These are phyloP conservation scores for Boletus edulis DNA, from an alignment of 768 basidiomycete genomes.

Conservation along the genomic window DNA sequence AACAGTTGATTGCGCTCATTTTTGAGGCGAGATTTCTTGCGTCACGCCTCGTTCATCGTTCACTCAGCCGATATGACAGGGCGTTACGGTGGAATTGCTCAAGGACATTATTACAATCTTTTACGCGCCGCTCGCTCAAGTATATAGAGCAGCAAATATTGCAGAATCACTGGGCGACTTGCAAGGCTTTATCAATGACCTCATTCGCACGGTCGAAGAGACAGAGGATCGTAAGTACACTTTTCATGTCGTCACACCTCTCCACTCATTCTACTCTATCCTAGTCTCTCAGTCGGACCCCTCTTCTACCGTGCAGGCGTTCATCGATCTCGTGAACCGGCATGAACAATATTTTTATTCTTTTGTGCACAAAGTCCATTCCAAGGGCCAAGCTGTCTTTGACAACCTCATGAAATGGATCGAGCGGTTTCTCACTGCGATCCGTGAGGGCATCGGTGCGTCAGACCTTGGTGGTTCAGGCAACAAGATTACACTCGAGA, in stretches of 20 bases:
- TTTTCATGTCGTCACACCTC: background rate
- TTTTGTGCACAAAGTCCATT: slow-evolving; percentile 98
- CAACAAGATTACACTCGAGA: slow-evolving; percentile 72
- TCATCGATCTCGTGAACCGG: slow-evolving; percentile 89
- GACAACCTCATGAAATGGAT: slow-evolving; percentile 96
- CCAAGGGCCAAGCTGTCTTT: slow-evolving; percentile 93
- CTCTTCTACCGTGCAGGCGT: slow-evolving; percentile 81
- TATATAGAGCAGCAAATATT: slow-evolving; percentile 96
- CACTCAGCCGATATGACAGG: slow-evolving; percentile 44
- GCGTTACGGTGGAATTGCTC: slow-evolving; percentile 89
- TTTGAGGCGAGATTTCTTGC: slow-evolving; percentile 71
- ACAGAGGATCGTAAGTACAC: slow-evolving; percentile 77
- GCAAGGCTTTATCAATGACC: slow-evolving; percentile 92
- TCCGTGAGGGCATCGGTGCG: slow-evolving; percentile 83
- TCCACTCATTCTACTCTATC: background rate
- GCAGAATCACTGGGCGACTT: slow-evolving; percentile 89
- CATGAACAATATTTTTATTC: slow-evolving; percentile 96
- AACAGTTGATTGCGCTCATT: slow-evolving; percentile 88
- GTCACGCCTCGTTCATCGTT: background rate
- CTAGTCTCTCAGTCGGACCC: slow-evolving; percentile 84
- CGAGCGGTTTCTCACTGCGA: slow-evolving; percentile 87
- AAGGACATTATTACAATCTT: slow-evolving; percentile 99
- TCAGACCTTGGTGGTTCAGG: slow-evolving; percentile 3
- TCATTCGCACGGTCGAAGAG: slow-evolving; percentile 90
- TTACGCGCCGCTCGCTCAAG: slow-evolving; percentile 93